Base-by-base conservation (phyloP, 2,329 filamentous ascomycete genomes). In the Penicillium sp. region DNA sequence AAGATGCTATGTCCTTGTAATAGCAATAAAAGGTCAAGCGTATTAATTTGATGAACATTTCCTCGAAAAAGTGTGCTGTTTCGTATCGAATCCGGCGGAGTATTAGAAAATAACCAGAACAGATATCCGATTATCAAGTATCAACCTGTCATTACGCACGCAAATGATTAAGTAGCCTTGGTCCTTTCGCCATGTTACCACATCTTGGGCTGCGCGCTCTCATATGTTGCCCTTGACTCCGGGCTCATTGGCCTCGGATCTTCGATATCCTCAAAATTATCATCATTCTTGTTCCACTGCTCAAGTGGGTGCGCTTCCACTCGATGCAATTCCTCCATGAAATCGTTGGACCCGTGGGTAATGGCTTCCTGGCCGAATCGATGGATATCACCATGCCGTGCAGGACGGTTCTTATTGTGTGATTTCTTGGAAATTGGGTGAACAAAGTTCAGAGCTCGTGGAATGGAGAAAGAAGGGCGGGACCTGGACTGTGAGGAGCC, bases 331-430 rank as follows among this genome's bases (percentile, higher is more conserved):
- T 60, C 56, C 1, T 56, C 53, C 39, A 54, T 58, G 45, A 56
- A 60, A 37, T 59, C 60, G 29, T 52, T 45, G 8, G 58, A 63
- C 2, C 29, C 35, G 14, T 57, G 55, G 13, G 59, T 66, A 22
- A 67, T 66, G 4, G 65, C 54, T 13, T 67, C 65, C 5, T 58
- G 54, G 13, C 65, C 66, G 7, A 59, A 65, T 13, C 60, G 57
- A 24, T 54, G 50, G 6, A 14, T 49, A 24, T 49, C 37, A 6
- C 21, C 47, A 3, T 52, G 48, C 8, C 35, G 35, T 1, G 33
- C 19, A 1, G 11, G 11, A 3, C 50, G 33, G 26, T 27, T 21
- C 9, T 21, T 26, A 4, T 59, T 64, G 3, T 50, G 49, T 4
- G 27, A 22, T 39, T 56, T 63, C 26, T 61, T 56, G 42, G 48